Percentiles rank a stretch among this genome's conserved stretches.
Conservation (phyloP, 2,329 filamentous ascomycete species). For the Arachnopeziza araneosa region DNA sequence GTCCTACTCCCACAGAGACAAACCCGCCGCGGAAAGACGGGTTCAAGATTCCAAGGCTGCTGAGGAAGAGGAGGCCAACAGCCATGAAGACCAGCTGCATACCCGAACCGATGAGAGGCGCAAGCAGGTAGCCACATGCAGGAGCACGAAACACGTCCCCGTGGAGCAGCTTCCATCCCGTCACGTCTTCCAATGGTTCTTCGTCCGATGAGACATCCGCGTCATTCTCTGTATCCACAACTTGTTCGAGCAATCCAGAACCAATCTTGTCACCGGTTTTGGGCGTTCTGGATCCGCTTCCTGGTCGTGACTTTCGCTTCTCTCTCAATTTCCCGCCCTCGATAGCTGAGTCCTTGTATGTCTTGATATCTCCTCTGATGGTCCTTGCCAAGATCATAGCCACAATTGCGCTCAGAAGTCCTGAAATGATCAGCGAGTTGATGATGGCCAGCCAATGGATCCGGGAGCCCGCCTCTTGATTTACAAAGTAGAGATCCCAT, state of each 20-base stretch:
- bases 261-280: constrained; percentile 45
- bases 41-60: constrained; percentile 72
- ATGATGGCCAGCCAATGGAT: constrained; percentile 87
- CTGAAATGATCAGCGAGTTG: constrained; percentile 80
- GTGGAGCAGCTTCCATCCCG: constrained; percentile 84
- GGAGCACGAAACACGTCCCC: constrained; percentile 83
- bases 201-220: constrained; percentile 59
- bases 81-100: constrained; percentile 84
- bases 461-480: constrained; percentile 73
- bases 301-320: constrained; percentile 42
- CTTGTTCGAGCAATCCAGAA: constrained; percentile 55
- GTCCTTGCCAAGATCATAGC: constrained; percentile 77
- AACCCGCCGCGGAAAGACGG: constrained; percentile 88
- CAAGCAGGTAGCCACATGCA: constrained; percentile 63
- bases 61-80: constrained; percentile 63
- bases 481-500: constrained; percentile 87
- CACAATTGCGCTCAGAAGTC: constrained; percentile 70
- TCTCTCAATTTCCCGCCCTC: constrained; percentile 60
- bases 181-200: constrained; percentile 70
- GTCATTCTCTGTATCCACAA: constrained; percentile 46
- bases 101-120: constrained; percentile 77
- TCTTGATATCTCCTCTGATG: constrained; percentile 72
- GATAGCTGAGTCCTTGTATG: constrained; percentile 57
- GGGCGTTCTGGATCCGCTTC: constrained; percentile 37
- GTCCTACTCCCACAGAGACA: constrained; percentile 73